Conservation (phyloP, 2,329 filamentous ascomycete genomes). For the Aspergillus piperis region DNA sequence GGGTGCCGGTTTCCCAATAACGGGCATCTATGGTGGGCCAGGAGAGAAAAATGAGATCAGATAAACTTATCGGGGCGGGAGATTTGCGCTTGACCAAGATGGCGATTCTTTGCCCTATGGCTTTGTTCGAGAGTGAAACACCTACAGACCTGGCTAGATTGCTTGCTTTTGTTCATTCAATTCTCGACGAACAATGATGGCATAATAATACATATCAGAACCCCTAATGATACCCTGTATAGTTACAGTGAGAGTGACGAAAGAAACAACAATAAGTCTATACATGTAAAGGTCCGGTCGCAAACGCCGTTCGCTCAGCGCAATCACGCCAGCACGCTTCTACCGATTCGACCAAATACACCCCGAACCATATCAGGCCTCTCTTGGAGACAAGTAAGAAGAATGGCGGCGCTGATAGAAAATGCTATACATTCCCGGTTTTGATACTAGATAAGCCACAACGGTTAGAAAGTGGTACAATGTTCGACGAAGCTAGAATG, state of each 20-base stretch:
- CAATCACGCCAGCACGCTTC: slow-evolving; percentile 29
- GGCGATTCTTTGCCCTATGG: background rate
- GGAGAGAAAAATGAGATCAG: background rate
- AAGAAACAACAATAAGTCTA: slow-evolving; percentile 6
- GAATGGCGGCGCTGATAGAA: slow-evolving; percentile 66
- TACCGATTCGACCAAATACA: slow-evolving; percentile 62
- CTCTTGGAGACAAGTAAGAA: slow-evolving; percentile 68
- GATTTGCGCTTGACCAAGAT: background rate
- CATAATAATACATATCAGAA: background rate
- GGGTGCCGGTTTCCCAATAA: background rate
- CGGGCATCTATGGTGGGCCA: background rate
- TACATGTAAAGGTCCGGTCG: background rate
- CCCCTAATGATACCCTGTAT: background rate
- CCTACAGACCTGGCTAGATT: background rate
- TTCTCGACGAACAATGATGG: background rate
- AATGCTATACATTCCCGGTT: slow-evolving; percentile 69
- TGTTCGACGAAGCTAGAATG: slow-evolving; percentile 10
- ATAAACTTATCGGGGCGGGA: background rate
- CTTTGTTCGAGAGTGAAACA: background rate
- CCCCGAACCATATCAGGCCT: slow-evolving; percentile 65
- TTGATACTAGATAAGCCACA: slow-evolving; percentile 52
- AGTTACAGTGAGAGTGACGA: background rate
- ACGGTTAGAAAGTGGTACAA: slow-evolving; percentile 23
- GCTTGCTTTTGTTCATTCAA: background rate
- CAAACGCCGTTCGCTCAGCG: background rate